Evolutionary conservation across 2,329 filamentous ascomycete genomes (phyloP), one percentile per base, ranked within the genome.

Genomic region (Penicillium olsonii): DNA sequence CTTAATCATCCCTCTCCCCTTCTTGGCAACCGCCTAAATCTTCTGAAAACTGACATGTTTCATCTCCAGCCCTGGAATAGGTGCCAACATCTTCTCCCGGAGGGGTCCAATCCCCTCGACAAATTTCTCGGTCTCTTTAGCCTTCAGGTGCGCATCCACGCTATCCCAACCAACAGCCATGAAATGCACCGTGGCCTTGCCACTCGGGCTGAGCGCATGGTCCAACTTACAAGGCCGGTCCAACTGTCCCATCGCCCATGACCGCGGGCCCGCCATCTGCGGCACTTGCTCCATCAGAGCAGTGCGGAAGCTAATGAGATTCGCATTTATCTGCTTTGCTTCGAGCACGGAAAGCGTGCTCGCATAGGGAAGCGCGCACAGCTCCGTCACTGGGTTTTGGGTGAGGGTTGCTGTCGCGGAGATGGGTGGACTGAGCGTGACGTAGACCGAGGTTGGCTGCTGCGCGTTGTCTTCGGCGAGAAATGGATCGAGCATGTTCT

Each of bases 151-250:
- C 40, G 67, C 68, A 29, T 80, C 75, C 17, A 78, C 68, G 56
- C 69, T 77, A 42, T 74, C 65, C 81, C 81, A 84, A 5, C 79
- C 80, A 45, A 80, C 66, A 15, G 70, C 68, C n/a, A 73, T 50
- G 4, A 76, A 57, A 56, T 73, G 72, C 47, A 74, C 62, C 46
- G 71, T 70, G 10, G 73, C 77, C 56, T 72, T 63, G 3, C 70
- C 71, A 14, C 66, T 72, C 31, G 53, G 63, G 58, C 74, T 76
- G 65, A 48, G 68, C 60, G 33, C 60, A 64, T 57, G 66, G 22
- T 58, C 33, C 33, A 69, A 49, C 48, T 44, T 58, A 18, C 63
- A 63, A 0, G 71, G 71, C 17, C 71, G 56, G 27, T 71, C 68
- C 8, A 73, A 57, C 51, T 70, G 66, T 2, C 68, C 71, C 56